Conservation (phyloP, 108 stramenopile species). For the Ochromonas danica region DNA sequence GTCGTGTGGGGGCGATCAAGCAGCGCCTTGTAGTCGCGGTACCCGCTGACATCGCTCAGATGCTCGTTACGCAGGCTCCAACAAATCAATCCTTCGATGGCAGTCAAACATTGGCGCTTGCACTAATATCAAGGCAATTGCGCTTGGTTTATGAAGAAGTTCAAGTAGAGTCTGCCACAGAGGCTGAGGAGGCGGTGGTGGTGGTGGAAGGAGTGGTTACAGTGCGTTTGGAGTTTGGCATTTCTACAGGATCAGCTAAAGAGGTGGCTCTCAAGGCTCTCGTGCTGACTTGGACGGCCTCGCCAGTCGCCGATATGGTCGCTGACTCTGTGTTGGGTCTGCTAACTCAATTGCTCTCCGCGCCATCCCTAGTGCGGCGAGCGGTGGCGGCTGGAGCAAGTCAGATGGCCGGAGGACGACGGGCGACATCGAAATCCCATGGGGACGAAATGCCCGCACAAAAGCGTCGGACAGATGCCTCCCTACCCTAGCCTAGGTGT, state of each 20-base stretch:
- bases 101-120: not conserved
- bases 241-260: not conserved
- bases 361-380: not conserved
- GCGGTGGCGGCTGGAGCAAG: too few species aligned
- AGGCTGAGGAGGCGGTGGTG: not conserved
- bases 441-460: too few species aligned
- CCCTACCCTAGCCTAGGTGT: too few species aligned
- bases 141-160: not conserved
- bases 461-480: too few species aligned
- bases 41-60: constrained; percentile 66
- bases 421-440: too few species aligned
- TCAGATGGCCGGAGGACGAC: too few species aligned
- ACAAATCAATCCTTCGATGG: not conserved
- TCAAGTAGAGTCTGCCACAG: not conserved
- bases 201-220: not conserved
- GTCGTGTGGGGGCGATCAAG: not conserved
- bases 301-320: constrained; percentile 79
- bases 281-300: constrained; percentile 68
- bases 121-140: not conserved
- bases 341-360: constrained; percentile 64
- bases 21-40: constrained; percentile 37
- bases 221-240: not conserved
- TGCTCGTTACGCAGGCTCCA: not conserved
- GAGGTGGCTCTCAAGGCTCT: not conserved
- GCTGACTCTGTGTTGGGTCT: constrained; percentile 86